Evolutionary conservation across 179 eudicot species (phyloP).

Genomic region (Vitellaria paradoxa): DNA sequence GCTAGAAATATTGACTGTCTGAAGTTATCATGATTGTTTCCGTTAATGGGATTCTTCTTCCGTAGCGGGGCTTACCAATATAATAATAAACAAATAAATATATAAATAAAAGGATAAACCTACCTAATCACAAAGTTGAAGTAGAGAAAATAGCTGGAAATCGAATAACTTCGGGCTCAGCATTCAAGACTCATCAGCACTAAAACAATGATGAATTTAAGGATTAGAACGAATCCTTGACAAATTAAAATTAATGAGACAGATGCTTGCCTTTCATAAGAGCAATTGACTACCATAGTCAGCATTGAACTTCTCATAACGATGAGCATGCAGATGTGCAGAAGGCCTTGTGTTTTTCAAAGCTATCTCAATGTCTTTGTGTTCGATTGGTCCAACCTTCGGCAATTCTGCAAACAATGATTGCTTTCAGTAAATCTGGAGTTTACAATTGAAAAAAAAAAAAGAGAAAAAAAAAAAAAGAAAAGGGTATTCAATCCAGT

Average conservation of each 20-base stretch:
- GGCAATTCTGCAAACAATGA: constrained; percentile 68
- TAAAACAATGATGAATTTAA: too few relatives aligned
- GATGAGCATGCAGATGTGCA: constrained; percentile 87
- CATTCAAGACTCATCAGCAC: too few relatives aligned
- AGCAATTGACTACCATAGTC: constrained; percentile 95
- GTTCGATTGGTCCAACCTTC: constrained; percentile 72
- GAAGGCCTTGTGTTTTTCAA: constrained; percentile 94
- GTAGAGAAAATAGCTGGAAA: too few relatives aligned
- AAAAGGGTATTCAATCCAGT: neutral
- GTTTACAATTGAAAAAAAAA: neutral
- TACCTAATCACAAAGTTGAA: too few relatives aligned
- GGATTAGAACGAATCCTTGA: too few relatives aligned
- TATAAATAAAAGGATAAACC: too few relatives aligned
- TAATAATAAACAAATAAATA: too few relatives aligned
- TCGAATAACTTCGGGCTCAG: too few relatives aligned
- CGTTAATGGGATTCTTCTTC: too few relatives aligned
- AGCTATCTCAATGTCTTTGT: constrained; percentile 70
- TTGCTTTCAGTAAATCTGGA: neutral
- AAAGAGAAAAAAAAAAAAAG: neutral
- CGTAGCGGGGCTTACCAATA: too few relatives aligned
- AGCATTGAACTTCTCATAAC: constrained; percentile 81
- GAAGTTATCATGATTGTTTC: too few relatives aligned
- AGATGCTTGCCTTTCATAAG: constrained; percentile 38
- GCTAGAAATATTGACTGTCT: too few relatives aligned
- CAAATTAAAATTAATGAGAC: neutral